These are phyloP conservation scores for Boletus tomentosulus DNA, from an alignment of 768 basidiomycete species.

Conservation along the genomic window DNA sequence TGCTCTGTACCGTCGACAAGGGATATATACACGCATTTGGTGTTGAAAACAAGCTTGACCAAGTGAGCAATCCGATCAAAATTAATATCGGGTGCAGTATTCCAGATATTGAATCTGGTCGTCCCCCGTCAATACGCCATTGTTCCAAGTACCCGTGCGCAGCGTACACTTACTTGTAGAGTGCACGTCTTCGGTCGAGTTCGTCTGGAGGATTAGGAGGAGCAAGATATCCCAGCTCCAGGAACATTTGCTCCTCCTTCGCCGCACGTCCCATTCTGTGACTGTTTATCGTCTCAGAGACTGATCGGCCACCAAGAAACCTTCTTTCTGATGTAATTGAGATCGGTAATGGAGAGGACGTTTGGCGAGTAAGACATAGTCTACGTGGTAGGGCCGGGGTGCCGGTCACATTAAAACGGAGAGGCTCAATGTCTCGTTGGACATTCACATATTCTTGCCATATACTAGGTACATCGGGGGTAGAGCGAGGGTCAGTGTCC, in stretches of 20 bases:
- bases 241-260: slow-evolving; percentile 67
- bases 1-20: slow-evolving; percentile 82
- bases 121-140: slow-evolving; percentile 1
- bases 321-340: slow-evolving; percentile 32
- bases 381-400: slow-evolving; percentile 50
- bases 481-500: slow-evolving; percentile 13
- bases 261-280: slow-evolving; percentile 45
- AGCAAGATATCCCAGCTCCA: slow-evolving; percentile 62
- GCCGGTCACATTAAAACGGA: slow-evolving; percentile 32
- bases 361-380: slow-evolving; percentile 55
- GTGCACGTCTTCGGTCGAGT: slow-evolving; percentile 70
- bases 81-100: slow-evolving; percentile 80
- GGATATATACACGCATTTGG: slow-evolving; percentile 79
- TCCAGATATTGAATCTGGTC: slow-evolving; percentile 81
- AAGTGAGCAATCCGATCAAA: slow-evolving; percentile 94
- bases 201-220: slow-evolving; percentile 87
- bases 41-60: slow-evolving; percentile 88
- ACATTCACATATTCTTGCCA: slow-evolving; percentile 27
- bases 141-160: neutral
- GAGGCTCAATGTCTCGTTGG: slow-evolving; percentile 25
- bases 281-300: slow-evolving; percentile 31
- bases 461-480: slow-evolving; percentile 15
- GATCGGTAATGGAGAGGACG: slow-evolving; percentile 59
- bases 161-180: slow-evolving; percentile 63
- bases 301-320: slow-evolving; percentile 30